Percentiles rank a stretch among this genome's conserved stretches.
Evolutionary conservation across 2,329 filamentous ascomycete genomes (phyloP).

Genomic region (Microsporum audouinii): DNA sequence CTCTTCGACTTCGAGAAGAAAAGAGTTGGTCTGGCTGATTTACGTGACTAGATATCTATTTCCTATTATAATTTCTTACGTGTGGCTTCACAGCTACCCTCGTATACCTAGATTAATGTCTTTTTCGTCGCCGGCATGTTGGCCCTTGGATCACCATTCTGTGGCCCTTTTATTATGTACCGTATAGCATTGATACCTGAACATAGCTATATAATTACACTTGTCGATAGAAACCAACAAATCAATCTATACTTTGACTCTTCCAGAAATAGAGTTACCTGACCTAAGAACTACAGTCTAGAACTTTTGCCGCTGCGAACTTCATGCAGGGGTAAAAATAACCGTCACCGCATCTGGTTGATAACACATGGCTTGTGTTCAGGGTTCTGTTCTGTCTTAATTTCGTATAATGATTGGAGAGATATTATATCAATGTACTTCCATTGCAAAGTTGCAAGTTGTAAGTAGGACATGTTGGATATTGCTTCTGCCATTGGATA

Average conservation of each 20-base stretch:
- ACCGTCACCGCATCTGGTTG: too few relatives aligned
- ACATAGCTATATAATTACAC: not conserved
- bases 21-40: constrained; percentile 14
- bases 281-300: not conserved
- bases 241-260: not conserved
- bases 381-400: too few relatives aligned
- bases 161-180: not conserved
- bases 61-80: not conserved
- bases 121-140: not conserved
- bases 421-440: not conserved
- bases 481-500: not conserved
- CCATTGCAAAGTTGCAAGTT: not conserved
- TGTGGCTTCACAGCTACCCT: not conserved
- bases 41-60: constrained; percentile 9
- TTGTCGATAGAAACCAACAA: not conserved
- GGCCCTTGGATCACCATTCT: not conserved
- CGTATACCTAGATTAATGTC: not conserved
- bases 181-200: not conserved
- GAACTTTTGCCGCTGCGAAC: not conserved
- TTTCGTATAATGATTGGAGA: too few relatives aligned
- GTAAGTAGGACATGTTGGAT: not conserved
- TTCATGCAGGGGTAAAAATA: not conserved
- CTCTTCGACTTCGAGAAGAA: constrained; percentile 16
- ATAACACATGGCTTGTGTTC: too few relatives aligned
- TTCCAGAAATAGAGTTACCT: not conserved